These are phyloP conservation scores for Phtheirospermum japonicum DNA, from an alignment of 257 asterid species.

Conservation along the genomic window DNA sequence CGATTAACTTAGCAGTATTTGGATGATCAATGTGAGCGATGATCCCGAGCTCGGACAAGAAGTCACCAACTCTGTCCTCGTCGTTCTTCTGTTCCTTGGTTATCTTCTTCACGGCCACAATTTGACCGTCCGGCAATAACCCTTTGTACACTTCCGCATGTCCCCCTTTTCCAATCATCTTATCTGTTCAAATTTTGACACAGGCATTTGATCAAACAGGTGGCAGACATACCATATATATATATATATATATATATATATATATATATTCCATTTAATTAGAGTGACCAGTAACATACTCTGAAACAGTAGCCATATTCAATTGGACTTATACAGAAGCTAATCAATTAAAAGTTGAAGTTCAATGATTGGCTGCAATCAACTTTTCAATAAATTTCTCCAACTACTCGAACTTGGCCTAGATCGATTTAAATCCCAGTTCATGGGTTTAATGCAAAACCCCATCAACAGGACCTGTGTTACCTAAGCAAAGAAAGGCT, in stretches of 20 bases:
- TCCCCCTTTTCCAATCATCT: conserved; percentile 87
- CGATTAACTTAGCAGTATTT: conserved; percentile 73
- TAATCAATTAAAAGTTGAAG: neutral
- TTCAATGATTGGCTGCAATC: neutral
- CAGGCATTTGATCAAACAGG: conserved; percentile 28
- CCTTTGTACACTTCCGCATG: conserved; percentile 95
- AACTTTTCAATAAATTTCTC: neutral
- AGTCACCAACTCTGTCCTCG: conserved; percentile 77
- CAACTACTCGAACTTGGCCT: neutral
- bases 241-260: too few species aligned
- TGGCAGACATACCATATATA: too few species aligned
- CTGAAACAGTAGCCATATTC: neutral
- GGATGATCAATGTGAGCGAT: conserved; percentile 89
- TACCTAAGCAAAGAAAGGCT: too few species aligned
- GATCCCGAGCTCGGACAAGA: conserved; percentile 87
- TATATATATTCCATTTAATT: too few species aligned
- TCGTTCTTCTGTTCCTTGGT: conserved; percentile 56
- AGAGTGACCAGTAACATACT: too few species aligned
- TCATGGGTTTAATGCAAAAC: too few species aligned
- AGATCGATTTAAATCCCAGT: neutral
- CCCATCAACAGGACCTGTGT: too few species aligned
- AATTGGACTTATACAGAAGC: neutral
- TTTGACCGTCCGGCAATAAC: conserved; percentile 62
- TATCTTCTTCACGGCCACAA: conserved; percentile 88
- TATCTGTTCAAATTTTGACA: conserved; percentile 41